Evolutionary conservation across 371 early-diverging fungal species (phyloP).

Genomic region (Mortierella sp.): DNA sequence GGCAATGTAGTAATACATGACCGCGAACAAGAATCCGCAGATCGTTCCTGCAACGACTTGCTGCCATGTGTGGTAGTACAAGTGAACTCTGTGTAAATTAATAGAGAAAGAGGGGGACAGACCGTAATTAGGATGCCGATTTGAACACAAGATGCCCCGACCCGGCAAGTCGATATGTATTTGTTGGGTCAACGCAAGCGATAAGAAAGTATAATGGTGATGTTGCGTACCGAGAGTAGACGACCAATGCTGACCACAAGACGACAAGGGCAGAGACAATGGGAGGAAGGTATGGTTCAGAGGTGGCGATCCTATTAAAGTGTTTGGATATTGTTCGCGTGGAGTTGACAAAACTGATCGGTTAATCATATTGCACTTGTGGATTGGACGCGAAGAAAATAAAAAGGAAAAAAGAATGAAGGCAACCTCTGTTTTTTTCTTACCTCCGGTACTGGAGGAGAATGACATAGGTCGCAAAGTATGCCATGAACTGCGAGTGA

Average conservation of each 20-base stretch:
- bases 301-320: constrained; percentile 14
- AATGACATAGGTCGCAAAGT: constrained; percentile 77
- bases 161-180: neutral
- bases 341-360: neutral
- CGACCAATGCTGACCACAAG: constrained; percentile 40
- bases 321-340: neutral
- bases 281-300: constrained; percentile 30
- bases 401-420: neutral
- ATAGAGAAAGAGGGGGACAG: too few species aligned
- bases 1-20: constrained; percentile 69
- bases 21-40: constrained; percentile 74
- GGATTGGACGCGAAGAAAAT: neutral
- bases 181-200: neutral
- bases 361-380: neutral
- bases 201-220: neutral
- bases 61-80: constrained; percentile 83
- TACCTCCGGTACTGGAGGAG: constrained; percentile 74
- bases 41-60: constrained; percentile 84
- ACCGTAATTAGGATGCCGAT: neutral
- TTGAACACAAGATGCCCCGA: neutral
- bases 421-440: neutral
- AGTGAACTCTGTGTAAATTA: constrained; percentile 72
- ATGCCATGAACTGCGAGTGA: constrained; percentile 94
- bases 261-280: constrained; percentile 17
- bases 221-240: constrained; percentile 56